Conservation (phyloP, 164 flowering plant species). For the Nelumbo lutea region DNA sequence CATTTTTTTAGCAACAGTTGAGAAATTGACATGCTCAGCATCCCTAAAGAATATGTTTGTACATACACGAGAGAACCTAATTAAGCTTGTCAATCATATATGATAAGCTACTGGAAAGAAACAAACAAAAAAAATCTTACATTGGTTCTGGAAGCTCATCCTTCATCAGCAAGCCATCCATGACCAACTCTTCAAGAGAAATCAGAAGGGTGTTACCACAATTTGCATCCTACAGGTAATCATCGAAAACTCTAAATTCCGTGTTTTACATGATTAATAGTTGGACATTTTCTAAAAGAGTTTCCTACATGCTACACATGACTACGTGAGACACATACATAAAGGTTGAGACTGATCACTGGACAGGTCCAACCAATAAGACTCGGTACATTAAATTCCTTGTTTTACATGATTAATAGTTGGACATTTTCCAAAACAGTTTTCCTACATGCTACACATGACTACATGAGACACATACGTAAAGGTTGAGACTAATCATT, state of each 20-base stretch:
- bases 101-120: neutral
- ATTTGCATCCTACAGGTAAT: conserved; percentile 75
- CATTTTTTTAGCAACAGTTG: conserved; percentile 59
- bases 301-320: too few species aligned
- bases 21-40: conserved; percentile 53
- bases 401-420: neutral
- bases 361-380: too few species aligned
- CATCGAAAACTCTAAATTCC: conserved; percentile 6
- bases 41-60: conserved; percentile 29
- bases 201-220: conserved; percentile 95
- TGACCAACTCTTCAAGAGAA: conserved; percentile 91
- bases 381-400: neutral
- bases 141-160: conserved; percentile 86
- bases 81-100: neutral
- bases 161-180: conserved; percentile 72
- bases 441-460: too few species aligned
- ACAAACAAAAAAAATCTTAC: conserved; percentile 33
- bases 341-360: too few species aligned
- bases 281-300: neutral
- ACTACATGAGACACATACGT: too few species aligned
- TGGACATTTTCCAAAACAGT: neutral
- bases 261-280: neutral
- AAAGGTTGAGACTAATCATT: too few species aligned
- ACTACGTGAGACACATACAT: too few species aligned
- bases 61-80: neutral